phyloP scores from a whole-genome alignment of 495 filamentous ascomycete genomes.

The Neurospora tetraspora region DNA sequence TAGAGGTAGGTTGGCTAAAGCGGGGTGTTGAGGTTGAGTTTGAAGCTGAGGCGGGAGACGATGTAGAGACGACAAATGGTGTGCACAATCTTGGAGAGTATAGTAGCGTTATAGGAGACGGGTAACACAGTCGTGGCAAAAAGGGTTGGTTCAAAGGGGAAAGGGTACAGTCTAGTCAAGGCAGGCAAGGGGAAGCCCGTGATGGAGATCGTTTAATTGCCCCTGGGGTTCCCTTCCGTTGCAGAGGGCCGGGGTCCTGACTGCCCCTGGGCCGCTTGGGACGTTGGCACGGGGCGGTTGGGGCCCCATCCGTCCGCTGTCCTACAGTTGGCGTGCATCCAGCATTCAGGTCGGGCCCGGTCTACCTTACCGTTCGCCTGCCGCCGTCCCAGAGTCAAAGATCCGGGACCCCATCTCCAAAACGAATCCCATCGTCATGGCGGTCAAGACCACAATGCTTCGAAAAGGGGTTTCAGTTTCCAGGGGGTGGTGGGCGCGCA shows the following conservation, averaged over 20 bases:
- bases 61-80: not conserved
- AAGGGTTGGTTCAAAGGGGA: not conserved
- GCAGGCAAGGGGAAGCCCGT: not conserved
- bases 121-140: slow-evolving; percentile 1
- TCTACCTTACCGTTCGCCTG: not conserved
- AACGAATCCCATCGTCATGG: not conserved
- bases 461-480: not conserved
- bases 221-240: not conserved
- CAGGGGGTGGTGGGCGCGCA: not conserved
- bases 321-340: not conserved
- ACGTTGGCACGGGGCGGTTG: not conserved
- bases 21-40: not conserved
- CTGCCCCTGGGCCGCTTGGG: not conserved
- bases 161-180: not conserved
- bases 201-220: slow-evolving; percentile 4
- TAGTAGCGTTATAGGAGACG: not conserved
- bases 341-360: not conserved
- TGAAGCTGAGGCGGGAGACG: not conserved
- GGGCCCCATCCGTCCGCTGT: not conserved
- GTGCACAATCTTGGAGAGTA: not conserved
- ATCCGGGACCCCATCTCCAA: not conserved
- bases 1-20: slow-evolving; percentile 5
- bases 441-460: not conserved
- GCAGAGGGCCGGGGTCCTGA: not conserved
- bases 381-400: not conserved